Conservation (phyloP, 257 asterid species). For the Ballota nigra region DNA sequence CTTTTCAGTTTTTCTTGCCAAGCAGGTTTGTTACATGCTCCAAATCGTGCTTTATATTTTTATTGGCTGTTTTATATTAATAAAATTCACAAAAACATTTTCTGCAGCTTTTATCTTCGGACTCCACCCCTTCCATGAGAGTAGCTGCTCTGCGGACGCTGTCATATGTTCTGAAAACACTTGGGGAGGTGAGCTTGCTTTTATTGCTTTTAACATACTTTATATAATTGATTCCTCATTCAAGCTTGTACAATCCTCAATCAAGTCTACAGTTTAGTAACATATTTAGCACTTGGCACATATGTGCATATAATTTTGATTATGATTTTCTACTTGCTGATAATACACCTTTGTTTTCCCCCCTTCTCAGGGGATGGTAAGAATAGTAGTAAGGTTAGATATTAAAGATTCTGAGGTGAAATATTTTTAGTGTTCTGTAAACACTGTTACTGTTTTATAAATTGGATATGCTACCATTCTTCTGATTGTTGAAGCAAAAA, state of each 20-base stretch:
- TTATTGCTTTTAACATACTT: slow-evolving; percentile 22
- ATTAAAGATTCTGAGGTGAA: background rate
- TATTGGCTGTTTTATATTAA: slow-evolving; percentile 8
- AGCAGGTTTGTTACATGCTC: slow-evolving; percentile 67
- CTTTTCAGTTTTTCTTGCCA: slow-evolving; percentile 77
- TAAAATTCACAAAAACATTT: slow-evolving; percentile 20
- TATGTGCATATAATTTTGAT: background rate
- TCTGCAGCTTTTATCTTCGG: slow-evolving; percentile 88
- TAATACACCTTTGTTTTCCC: slow-evolving; percentile 3
- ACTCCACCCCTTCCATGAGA: slow-evolving; percentile 82
- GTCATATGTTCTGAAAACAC: slow-evolving; percentile 75
- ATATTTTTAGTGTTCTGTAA: background rate
- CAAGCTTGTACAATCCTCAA: background rate
- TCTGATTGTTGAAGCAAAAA: slow-evolving; percentile 1
- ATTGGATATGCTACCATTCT: background rate
- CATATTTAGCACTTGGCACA: slow-evolving; percentile 9
- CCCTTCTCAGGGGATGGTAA: slow-evolving; percentile 4
- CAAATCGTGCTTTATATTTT: slow-evolving; percentile 21
- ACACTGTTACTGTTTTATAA: background rate
- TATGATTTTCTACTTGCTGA: background rate
- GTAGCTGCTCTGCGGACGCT: slow-evolving; percentile 83
- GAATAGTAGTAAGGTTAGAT: slow-evolving; percentile 1
- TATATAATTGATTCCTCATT: slow-evolving; percentile 12
- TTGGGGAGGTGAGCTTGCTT: slow-evolving; percentile 81
- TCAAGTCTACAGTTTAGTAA: slow-evolving; percentile 1